Conservation (phyloP, 225 moss, liverwort and hornwort species). For the Lunularia cruciata region DNA sequence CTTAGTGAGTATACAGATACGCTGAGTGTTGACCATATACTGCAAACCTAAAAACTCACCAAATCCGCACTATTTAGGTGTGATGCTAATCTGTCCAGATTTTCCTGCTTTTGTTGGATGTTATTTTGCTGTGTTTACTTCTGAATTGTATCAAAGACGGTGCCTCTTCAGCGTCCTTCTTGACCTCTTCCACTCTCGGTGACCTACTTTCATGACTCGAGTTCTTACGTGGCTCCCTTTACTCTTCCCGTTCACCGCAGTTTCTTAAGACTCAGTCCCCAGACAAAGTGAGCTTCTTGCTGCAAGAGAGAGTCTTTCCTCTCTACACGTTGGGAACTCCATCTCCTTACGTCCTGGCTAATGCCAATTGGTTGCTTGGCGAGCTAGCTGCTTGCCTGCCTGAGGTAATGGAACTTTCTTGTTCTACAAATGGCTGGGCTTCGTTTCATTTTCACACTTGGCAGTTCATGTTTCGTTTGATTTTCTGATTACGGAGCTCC, state of each 20-base stretch:
- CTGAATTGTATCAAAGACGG: no score
- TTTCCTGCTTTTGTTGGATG: not conserved
- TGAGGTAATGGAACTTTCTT: conserved; percentile 51
- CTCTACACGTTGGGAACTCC: conserved; percentile 75
- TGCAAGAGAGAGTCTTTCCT: conserved; percentile 78
- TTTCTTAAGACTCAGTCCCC: conserved; percentile 83
- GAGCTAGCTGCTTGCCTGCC: conserved; percentile 80
- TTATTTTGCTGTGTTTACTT: no score
- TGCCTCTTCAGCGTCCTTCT: not conserved
- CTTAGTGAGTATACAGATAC: not conserved
- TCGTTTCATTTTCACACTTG: not conserved
- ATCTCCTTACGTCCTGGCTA: conserved; percentile 82
- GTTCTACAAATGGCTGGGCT: not conserved
- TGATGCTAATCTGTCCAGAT: not conserved
- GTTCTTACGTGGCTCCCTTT: not conserved
- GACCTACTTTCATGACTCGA: no score
- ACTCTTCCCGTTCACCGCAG: conserved; percentile 37
- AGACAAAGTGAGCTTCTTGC: conserved; percentile 62
- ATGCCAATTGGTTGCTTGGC: conserved; percentile 93
- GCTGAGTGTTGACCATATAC: not conserved
- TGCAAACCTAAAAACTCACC: not conserved
- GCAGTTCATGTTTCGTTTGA: not conserved
- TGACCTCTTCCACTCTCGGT: no score
- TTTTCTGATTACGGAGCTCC: conserved; percentile 16
- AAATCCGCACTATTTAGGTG: no score